Base-by-base conservation (phyloP, 202 grass and related monocot species). In the Digitaria exilis region DNA sequence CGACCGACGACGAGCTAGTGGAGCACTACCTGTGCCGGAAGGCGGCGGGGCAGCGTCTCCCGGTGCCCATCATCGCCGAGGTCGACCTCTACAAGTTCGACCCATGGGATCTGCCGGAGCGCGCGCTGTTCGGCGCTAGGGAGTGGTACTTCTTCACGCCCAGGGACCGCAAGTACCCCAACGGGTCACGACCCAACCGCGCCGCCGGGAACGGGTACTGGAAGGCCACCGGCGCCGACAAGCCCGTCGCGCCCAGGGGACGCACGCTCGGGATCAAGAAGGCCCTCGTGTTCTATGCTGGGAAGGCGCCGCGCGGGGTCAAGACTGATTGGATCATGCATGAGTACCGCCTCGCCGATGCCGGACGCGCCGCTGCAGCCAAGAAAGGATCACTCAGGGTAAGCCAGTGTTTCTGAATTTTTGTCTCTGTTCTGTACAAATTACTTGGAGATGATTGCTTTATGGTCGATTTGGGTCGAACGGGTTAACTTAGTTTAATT, bases 241-340 rank as follows among this genome's bases (percentile, higher is more conserved):
- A 92, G 87, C 89, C 89, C 65, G 73, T 94, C 60, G 77, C 87
- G 68, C 92, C 89, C 0, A 19, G 77, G 1, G 89, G 92, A 0
- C 80, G 46, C 45, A 80, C 83, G 16, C 58, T 94, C 3, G 96
- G 96, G 46, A 96, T 98, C 75, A 98, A 98, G 85, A 98, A 98
- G 79, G 91, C 96, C 5, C 69, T 98, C 16, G 96, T 98, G 2
- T 98, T 98, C 45, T 98, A 98, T 3, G 86, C 96, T 0, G 96
- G 96, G 0, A 98, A 98, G 89, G 93, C 96, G 29, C 96, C 96
- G 0, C 80, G 86, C 2, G 96, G 96, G 12, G 82, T 89, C 0
- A 98, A 98, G 86, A 98, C 96, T 0, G 91, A 99, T 13, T 99
- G 96, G 96, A 99, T 99, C 87, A 96, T 99, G 96, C 96, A 99